Base-by-base conservation (phyloP, 179 eudicot species). In the Spinacia oleracea region DNA sequence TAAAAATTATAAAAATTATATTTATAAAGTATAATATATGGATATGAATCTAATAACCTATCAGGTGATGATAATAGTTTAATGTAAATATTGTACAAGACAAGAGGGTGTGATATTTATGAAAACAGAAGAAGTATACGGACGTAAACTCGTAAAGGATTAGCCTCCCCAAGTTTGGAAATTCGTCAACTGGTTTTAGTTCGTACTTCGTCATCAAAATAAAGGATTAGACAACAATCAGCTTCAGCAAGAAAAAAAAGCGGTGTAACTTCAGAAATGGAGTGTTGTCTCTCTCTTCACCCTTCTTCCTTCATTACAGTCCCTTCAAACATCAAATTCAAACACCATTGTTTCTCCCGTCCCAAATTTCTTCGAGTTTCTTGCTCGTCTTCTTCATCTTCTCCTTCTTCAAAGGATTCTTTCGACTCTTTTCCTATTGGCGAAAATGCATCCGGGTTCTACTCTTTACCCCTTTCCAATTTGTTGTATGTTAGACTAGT, bases 341-440 rank as follows among this genome's bases (percentile, higher is more conserved):
- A 29, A 34, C 82, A 14, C 77, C 74, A 64, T 72, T 70, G 5
- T 74, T 78, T 29, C 55, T 48, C 66, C 73, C 25, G 1, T 60
- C 53, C 20, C 69, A 83, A 77, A 35, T 16, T 80, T 53, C 62
- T 38, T 42, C 72, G 53, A 48, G 14, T 73, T 32, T 21, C 62
- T 40, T 80, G 76, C 65, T 83, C 75, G 58, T 77, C 81, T 29
- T 83, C 89, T 78, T 75, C 89, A 15, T 53, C 58, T 1, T 53
- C 85, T 4, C 77, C 84, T 45, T 71, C 89, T 80, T 72, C 89
- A 21, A 78, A 40, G 35, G 84, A 81, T 42, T 81, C 89, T 34
- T 62, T 79, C 68, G 81, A 62, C 79, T 83, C 87, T n/a, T 29
- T 75, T 63, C 79, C 86, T 70, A 43, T 77, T 35, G 76, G 77